Base-by-base conservation (phyloP, 2,329 filamentous ascomycete species). In the Aureobasidium sp. region DNA sequence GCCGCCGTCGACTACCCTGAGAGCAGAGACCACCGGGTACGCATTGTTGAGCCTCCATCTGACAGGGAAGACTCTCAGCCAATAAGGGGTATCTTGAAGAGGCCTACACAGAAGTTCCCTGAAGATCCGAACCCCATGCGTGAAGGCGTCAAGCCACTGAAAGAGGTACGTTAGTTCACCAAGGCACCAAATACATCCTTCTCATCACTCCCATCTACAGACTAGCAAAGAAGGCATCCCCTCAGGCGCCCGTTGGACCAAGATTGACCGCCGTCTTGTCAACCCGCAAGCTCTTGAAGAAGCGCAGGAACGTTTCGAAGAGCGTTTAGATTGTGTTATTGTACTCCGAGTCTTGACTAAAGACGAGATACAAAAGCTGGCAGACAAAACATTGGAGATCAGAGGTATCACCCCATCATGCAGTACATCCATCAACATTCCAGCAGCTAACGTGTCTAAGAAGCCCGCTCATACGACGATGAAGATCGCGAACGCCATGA, bases 81-180 rank as follows among this genome's bases (percentile, higher is more conserved):
- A 3, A 83, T 90, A 63, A 94, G 89, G 73, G 87, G 91, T 17
- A 97, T 97, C 62, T 79, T 97, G 47, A 94, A 95, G 73, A 82
- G 84, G 60, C 92, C 93, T 0, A 91, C 85, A 17, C 81, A 82
- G 29, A 88, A 88, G 69, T 97, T 97, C 69, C 93, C 93, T 0
- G 92, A 97, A 70, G 88, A 96, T 64, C 84, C 85, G 0, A 87
- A 91, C 66, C 88, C 90, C 0, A 81, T 95, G 39, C 84, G 92
- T 22, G 93, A 97, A 73, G 93, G 92, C 17, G 93, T 96, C 7
- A 91, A 92, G 1, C 92, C 92, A n/a, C 84, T 96, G 70, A 96
- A 96, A 75, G 91, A 96, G 71, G 72, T 73, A 67, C 66, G 71
- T 68, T 22, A 12, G 44, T 6, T 14, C 17, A 6, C 40, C 35